Percentiles rank a stretch among this genome's conserved stretches.
phyloP scores from a whole-genome alignment of 768 basidiomycete species.

The Neoboletus brunneissimus region DNA sequence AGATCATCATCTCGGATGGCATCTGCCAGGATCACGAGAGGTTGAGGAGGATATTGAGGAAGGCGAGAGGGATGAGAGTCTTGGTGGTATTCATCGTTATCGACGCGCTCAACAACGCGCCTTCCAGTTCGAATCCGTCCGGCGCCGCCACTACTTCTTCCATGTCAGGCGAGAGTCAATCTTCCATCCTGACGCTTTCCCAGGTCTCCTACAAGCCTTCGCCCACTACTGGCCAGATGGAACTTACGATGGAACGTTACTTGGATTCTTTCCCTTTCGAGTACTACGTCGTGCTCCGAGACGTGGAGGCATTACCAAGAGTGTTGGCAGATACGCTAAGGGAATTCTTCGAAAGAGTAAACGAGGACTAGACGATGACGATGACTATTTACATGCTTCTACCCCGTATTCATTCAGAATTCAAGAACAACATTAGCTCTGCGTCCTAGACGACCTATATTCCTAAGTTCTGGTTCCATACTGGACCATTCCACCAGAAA shows the following conservation, averaged over 20 bases:
- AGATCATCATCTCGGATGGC: slow-evolving; percentile 99
- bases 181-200: slow-evolving; percentile 91
- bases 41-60: slow-evolving; percentile 73
- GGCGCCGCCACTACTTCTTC: slow-evolving; percentile 11
- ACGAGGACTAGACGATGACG: slow-evolving; percentile 47
- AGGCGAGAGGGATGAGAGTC: slow-evolving; percentile 84
- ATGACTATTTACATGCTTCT: neutral
- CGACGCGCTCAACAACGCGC: slow-evolving; percentile 72
- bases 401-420: neutral
- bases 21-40: slow-evolving; percentile 94
- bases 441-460: neutral
- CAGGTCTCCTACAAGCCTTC: slow-evolving; percentile 76
- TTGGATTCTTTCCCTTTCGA: slow-evolving; percentile 97
- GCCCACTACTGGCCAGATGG: slow-evolving; percentile 59
- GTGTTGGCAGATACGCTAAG: slow-evolving; percentile 84
- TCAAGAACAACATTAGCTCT: slow-evolving; percentile 1
- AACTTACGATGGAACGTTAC: slow-evolving; percentile 85
- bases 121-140: slow-evolving; percentile 17
- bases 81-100: slow-evolving; percentile 97
- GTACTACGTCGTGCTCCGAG: slow-evolving; percentile 90
- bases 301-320: slow-evolving; percentile 89
- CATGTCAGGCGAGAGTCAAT: slow-evolving; percentile 36
- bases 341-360: slow-evolving; percentile 87
- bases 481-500: neutral
- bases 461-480: neutral